phyloP scores from a whole-genome alignment of 768 basidiomycete genomes.

The Pleurotus ostreatus region DNA sequence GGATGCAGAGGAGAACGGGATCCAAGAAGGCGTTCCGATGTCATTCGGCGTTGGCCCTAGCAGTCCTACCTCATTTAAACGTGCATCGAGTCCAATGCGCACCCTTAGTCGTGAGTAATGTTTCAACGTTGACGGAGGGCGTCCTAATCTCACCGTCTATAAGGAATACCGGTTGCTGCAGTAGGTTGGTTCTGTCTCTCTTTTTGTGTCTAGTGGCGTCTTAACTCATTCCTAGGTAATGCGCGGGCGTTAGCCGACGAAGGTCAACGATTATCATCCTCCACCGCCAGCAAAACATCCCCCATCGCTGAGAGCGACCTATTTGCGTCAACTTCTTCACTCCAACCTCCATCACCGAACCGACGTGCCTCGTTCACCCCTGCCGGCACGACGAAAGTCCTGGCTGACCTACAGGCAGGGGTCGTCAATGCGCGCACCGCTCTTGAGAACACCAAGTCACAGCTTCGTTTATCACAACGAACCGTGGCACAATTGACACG shows the following conservation, averaged over 20 bases:
- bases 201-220: constrained; percentile 13
- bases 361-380: constrained; percentile 61
- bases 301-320: constrained; percentile 23
- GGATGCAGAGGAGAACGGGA: constrained; percentile 50
- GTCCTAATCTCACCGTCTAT: background rate
- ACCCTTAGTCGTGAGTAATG: constrained; percentile 70
- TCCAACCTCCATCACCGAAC: constrained; percentile 51
- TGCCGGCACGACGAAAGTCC: constrained; percentile 81
- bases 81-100: constrained; percentile 68
- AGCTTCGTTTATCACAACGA: constrained; percentile 76
- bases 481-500: constrained; percentile 81
- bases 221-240: constrained; percentile 52
- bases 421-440: constrained; percentile 76
- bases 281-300: constrained; percentile 19
- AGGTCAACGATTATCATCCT: constrained; percentile 36
- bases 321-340: constrained; percentile 23
- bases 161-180: constrained; percentile 74
- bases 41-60: constrained; percentile 40
- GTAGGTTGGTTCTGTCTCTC: constrained; percentile 53
- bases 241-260: constrained; percentile 82
- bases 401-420: constrained; percentile 83
- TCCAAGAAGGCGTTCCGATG: constrained; percentile 72
- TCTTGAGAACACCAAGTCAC: constrained; percentile 82
- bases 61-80: constrained; percentile 38
- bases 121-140: too few relatives aligned